These are phyloP conservation scores for Pseudocercospora fuligena DNA, from an alignment of 2,329 filamentous ascomycete species.

Conservation along the genomic window DNA sequence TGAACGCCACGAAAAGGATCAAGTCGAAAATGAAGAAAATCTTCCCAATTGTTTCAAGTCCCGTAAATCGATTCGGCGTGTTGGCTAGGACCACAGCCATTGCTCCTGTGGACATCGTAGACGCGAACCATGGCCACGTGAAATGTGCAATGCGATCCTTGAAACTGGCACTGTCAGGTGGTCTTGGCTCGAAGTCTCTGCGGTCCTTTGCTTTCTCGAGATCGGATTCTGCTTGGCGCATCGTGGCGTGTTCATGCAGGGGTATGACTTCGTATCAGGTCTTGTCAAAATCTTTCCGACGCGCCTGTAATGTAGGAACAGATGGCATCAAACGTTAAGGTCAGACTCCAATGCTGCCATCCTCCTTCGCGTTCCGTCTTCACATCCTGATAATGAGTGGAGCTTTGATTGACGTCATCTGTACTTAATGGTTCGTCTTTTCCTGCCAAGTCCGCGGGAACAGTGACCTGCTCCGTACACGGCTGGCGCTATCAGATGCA, in stretches of 20 bases:
- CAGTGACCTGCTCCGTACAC: background rate
- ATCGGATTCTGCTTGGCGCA: background rate
- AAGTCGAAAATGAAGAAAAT: slow-evolving; percentile 72
- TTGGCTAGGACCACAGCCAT: slow-evolving; percentile 69
- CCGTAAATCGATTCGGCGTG: slow-evolving; percentile 66
- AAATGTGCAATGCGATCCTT: slow-evolving; percentile 33
- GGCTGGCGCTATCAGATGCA: too few relatives aligned
- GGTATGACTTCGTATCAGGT: too few relatives aligned
- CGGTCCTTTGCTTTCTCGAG: background rate
- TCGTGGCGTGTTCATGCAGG: background rate
- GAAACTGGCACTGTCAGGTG: slow-evolving; percentile 29
- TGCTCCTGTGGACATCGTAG: slow-evolving; percentile 76
- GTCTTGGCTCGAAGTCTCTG: slow-evolving; percentile 10
- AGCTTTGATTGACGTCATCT: background rate
- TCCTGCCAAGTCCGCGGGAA: background rate
- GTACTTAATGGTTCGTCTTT: background rate
- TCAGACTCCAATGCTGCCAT: too few relatives aligned
- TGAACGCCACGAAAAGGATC: slow-evolving; percentile 65
- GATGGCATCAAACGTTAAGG: background rate
- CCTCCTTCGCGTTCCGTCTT: background rate
- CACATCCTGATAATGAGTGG: background rate
- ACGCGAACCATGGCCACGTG: slow-evolving; percentile 70
- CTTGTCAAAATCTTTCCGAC: too few relatives aligned
- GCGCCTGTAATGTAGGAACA: background rate
- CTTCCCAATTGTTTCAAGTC: slow-evolving; percentile 66